Percentiles rank a stretch among this genome's conserved stretches.
These are phyloP conservation scores for Agaricus subrufescens DNA, from an alignment of 768 basidiomycete species.

Conservation along the genomic window DNA sequence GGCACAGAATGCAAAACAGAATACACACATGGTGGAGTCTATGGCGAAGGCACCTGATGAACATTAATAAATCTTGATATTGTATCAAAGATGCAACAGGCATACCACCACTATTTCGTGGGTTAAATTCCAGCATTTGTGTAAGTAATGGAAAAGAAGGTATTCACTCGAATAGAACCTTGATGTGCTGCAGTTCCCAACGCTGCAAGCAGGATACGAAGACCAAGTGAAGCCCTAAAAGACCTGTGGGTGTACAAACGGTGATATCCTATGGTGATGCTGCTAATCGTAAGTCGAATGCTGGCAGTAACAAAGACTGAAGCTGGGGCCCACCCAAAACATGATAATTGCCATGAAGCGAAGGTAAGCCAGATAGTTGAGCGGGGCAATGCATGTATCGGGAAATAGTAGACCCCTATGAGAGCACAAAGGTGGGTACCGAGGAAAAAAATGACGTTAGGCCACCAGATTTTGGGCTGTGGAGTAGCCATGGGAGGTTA, in stretches of 20 bases:
- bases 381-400: constrained; percentile 36
- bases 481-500: not conserved
- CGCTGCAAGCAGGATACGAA: constrained; percentile 55
- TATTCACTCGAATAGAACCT: constrained; percentile 67
- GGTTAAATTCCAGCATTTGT: not conserved
- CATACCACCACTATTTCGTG: constrained; percentile 45
- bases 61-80: not conserved
- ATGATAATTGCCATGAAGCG: constrained; percentile 63
- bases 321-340: constrained; percentile 51
- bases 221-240: constrained; percentile 52
- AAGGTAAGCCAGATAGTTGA: constrained; percentile 50
- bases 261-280: constrained; percentile 76
- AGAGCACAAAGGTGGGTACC: constrained; percentile 53
- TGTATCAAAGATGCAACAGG: not conserved
- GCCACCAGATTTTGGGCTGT: constrained; percentile 52
- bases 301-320: not conserved
- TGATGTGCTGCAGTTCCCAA: constrained; percentile 75
- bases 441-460: constrained; percentile 54
- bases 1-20: not conserved
- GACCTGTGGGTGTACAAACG: constrained; percentile 74
- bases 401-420: constrained; percentile 46
- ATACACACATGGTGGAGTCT: constrained; percentile 64
- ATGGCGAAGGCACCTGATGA: constrained; percentile 61
- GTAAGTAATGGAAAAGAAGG: not conserved
- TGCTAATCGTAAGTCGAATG: constrained; percentile 18